phyloP scores from a whole-genome alignment of 2,329 filamentous ascomycete genomes.

The Colletotrichum sojae region DNA sequence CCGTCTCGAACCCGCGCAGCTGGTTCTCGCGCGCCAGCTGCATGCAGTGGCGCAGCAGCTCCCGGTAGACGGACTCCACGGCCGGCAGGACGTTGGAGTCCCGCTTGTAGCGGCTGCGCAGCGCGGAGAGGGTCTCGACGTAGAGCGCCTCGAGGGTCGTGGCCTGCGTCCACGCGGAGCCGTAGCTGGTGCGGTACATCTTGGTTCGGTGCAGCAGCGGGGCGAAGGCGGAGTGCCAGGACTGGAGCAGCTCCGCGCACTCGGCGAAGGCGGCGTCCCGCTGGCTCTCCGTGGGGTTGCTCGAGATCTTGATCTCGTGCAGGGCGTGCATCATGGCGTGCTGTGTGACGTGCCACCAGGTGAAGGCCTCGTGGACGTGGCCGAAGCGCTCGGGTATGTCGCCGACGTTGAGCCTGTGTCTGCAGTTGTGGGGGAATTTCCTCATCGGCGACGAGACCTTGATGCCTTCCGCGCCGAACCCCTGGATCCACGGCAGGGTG shows the following conservation, averaged over 20 bases:
- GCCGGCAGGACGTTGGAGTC: slow-evolving; percentile 27
- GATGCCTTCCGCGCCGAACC: neutral
- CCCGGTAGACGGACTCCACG: slow-evolving; percentile 23
- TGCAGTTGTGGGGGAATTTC: slow-evolving; percentile 17
- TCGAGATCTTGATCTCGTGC: slow-evolving; percentile 18
- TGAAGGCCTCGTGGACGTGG: slow-evolving; percentile 11
- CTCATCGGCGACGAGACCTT: neutral
- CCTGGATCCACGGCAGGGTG: slow-evolving; percentile 26
- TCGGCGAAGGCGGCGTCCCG: slow-evolving; percentile 8
- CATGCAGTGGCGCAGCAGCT: slow-evolving; percentile 15
- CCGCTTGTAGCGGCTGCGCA: slow-evolving; percentile 16
- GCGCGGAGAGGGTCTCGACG: slow-evolving; percentile 26
- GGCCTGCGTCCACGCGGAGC: slow-evolving; percentile 19
- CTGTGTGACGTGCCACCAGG: slow-evolving; percentile 31
- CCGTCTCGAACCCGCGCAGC: slow-evolving; percentile 20
- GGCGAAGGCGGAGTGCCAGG: slow-evolving; percentile 21
- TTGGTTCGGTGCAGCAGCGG: slow-evolving; percentile 20
- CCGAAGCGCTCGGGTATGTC: slow-evolving; percentile 21
- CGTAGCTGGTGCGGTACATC: neutral
- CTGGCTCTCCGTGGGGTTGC: neutral
- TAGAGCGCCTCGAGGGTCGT: slow-evolving; percentile 33
- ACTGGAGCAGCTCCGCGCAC: neutral
- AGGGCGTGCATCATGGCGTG: slow-evolving; percentile 26
- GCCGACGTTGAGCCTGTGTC: slow-evolving; percentile 21
- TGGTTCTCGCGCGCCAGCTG: slow-evolving; percentile 6